Conservation (phyloP, 2,329 filamentous ascomycete species). For the Cladosporium oxysporum region DNA sequence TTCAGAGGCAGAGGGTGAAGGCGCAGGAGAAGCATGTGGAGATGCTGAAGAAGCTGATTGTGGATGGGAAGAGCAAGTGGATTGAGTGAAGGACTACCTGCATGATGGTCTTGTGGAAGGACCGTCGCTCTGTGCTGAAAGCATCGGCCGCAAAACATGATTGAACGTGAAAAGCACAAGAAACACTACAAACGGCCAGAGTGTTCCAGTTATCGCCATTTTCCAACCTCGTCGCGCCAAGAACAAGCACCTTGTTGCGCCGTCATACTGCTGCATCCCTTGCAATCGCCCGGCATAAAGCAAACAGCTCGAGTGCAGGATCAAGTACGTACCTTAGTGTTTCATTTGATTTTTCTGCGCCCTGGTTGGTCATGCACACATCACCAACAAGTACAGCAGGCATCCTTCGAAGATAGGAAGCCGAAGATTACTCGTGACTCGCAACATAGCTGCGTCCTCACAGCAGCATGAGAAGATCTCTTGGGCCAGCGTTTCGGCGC, state of each 20-base stretch:
- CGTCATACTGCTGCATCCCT: neutral
- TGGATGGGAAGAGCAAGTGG: conserved; percentile 40
- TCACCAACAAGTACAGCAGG: neutral
- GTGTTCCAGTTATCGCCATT: neutral
- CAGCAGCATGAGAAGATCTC: neutral
- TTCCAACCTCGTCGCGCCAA: neutral
- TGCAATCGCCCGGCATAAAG: neutral
- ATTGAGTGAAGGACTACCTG: conserved; percentile 20
- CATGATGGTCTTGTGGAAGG: neutral
- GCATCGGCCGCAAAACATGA: neutral
- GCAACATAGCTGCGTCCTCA: neutral
- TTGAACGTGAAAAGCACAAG: neutral
- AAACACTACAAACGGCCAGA: too few relatives aligned
- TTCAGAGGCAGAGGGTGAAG: conserved; percentile 35
- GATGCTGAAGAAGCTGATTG: conserved; percentile 36
- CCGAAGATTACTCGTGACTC: neutral
- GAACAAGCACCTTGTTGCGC: neutral
- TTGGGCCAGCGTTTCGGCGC: neutral
- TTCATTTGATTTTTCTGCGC: neutral
- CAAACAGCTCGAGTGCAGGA: neutral
- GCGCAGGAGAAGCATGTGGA: conserved; percentile 39
- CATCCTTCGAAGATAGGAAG: neutral
- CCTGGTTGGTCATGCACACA: neutral
- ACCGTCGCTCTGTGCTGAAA: neutral
- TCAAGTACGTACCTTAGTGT: neutral